phyloP scores from a whole-genome alignment of 2,329 filamentous ascomycete genomes.

The Pseudogymnoascus sp. region DNA sequence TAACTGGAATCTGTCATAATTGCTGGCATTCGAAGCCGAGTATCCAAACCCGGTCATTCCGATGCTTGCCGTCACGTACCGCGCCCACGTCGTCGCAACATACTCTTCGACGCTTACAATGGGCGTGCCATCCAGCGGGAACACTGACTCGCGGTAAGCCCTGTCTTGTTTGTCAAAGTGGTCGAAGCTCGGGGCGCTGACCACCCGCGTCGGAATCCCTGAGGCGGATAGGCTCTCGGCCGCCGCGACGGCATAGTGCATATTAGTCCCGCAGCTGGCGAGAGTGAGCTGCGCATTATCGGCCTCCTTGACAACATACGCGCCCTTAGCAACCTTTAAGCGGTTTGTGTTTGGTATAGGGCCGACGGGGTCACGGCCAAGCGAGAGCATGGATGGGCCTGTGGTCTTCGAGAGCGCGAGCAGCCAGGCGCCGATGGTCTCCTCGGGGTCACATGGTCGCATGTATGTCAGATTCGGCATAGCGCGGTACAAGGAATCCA shows the following conservation, averaged over 20 bases:
- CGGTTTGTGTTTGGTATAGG: not conserved
- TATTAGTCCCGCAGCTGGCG: not conserved
- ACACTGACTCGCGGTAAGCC: not conserved
- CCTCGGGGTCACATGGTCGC: conserved; percentile 30
- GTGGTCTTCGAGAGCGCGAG: conserved; percentile 23
- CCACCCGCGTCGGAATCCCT: not conserved
- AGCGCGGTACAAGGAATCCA: conserved; percentile 37
- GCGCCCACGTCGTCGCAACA: not conserved
- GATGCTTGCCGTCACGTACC: not conserved
- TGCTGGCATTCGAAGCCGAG: not conserved
- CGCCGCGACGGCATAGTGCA: not conserved
- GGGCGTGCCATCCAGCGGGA: not conserved
- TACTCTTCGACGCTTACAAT: not conserved
- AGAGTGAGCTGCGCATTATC: not conserved
- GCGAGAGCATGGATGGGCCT: not conserved
- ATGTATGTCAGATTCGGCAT: conserved; percentile 42
- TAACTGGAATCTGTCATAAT: not conserved
- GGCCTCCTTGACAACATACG: not conserved
- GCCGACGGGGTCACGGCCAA: not conserved
- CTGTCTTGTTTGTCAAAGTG: not conserved
- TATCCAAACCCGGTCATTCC: not conserved
- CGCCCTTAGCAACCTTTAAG: not conserved
- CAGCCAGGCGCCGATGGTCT: conserved; percentile 34
- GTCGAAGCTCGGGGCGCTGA: not conserved
- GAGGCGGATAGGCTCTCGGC: not conserved